These are phyloP conservation scores for Mycena citricolor DNA, from an alignment of 1,284 basidiomycete species.

Conservation along the genomic window DNA sequence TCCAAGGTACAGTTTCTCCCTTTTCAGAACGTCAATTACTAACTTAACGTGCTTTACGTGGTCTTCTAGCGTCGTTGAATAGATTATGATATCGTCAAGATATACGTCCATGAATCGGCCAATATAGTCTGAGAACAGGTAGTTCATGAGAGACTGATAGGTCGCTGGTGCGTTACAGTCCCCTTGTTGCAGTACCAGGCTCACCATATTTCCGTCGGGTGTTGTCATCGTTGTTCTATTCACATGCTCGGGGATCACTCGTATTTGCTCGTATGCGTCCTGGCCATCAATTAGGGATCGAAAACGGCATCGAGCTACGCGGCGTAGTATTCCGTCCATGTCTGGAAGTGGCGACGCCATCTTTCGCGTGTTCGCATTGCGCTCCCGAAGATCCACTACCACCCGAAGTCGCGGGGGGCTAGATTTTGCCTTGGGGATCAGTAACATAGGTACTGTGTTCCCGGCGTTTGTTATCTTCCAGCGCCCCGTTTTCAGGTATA, in stretches of 20 bases:
- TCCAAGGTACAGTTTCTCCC: conserved; percentile 22
- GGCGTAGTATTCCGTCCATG: conserved; percentile 11
- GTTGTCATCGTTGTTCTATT: conserved; percentile 17
- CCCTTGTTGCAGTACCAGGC: conserved; percentile 24
- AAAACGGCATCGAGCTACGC: conserved; percentile 4
- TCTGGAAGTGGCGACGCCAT: conserved; percentile 28
- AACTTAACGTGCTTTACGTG: conserved; percentile 28
- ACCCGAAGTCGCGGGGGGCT: conserved; percentile 6
- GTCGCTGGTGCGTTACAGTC: conserved; percentile 11
- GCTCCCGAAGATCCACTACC: conserved; percentile 14
- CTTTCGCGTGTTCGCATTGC: conserved; percentile 31
- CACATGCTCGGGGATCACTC: conserved; percentile 19
- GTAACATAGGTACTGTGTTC: conserved; percentile 15
- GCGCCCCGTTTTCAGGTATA: conserved; percentile 14
- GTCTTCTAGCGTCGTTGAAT: conserved; percentile 12
- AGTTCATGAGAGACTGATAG: conserved; percentile 24
- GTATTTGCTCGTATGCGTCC: conserved; percentile 19
- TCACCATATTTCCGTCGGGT: conserved; percentile 27
- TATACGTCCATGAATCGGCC: conserved; percentile 15
- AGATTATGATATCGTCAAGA: conserved; percentile 15
- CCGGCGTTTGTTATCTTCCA: conserved; percentile 11
- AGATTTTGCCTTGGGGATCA: conserved; percentile 7
- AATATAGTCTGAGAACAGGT: conserved; percentile 11
- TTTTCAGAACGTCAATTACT: conserved; percentile 26
- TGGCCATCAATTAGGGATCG: conserved; percentile 15